These are phyloP conservation scores for Xerocomellus dryophilus DNA, from an alignment of 768 basidiomycete genomes.

Conservation along the genomic window DNA sequence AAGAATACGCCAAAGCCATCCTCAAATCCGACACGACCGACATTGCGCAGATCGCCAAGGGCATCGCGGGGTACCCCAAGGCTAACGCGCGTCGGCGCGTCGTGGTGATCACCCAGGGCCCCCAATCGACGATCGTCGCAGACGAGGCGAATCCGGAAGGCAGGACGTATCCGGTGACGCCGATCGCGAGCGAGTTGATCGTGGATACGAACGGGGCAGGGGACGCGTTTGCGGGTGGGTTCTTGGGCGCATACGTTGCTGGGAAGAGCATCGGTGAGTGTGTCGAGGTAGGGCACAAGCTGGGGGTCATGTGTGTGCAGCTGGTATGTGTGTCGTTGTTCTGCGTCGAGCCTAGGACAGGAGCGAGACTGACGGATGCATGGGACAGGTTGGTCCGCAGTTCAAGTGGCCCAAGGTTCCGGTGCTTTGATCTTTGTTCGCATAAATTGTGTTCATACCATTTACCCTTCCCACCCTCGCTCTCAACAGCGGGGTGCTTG, in stretches of 20 bases:
- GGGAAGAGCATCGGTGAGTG: constrained; percentile 77
- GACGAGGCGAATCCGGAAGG: constrained; percentile 48
- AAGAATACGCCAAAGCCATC: constrained; percentile 73
- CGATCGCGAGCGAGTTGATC: constrained; percentile 60
- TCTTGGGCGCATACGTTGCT: constrained; percentile 78
- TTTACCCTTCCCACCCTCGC: constrained; percentile 24
- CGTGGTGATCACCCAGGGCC: constrained; percentile 90
- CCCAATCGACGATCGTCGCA: constrained; percentile 75
- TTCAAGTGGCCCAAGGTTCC: constrained; percentile 55
- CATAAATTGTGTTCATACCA: background rate
- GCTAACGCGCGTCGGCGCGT: constrained; percentile 74
- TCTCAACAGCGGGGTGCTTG: constrained; percentile 37
- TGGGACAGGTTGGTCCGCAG: constrained; percentile 49
- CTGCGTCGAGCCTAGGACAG: too few relatives aligned
- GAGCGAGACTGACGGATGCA: background rate
- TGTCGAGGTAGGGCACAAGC: constrained; percentile 81
- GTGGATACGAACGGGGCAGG: constrained; percentile 99
- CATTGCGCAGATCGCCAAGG: constrained; percentile 63
- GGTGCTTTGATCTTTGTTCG: constrained; percentile 33
- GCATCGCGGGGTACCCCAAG: constrained; percentile 76
- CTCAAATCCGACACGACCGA: constrained; percentile 66
- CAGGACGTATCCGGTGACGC: constrained; percentile 56
- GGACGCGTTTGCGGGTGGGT: constrained; percentile 95
- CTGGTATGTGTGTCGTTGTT: constrained; percentile 47
- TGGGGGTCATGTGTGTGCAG: constrained; percentile 83